Evolutionary conservation across 1,139 yeast species (phyloP).

Genomic region (Candida frijolesensis): DNA sequence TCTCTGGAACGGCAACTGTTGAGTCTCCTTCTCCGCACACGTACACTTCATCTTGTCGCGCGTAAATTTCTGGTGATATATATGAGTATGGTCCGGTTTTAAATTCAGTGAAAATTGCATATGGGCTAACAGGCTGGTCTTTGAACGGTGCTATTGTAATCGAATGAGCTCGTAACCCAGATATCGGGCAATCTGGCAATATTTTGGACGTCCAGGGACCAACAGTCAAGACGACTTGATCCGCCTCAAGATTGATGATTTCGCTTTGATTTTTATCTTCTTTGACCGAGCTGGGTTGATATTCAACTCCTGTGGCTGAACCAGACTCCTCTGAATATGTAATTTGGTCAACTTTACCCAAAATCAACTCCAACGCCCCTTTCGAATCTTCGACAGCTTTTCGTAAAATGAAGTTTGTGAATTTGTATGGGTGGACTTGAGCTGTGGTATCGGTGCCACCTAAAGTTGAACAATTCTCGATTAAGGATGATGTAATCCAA

Average conservation of each 20-base stretch:
- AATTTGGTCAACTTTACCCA: constrained; percentile 80
- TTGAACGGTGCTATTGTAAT: constrained; percentile 84
- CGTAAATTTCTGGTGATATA: constrained; percentile 91
- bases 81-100: constrained; percentile 65
- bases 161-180: constrained; percentile 92
- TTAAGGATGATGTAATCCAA: constrained; percentile 74
- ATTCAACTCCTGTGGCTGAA: constrained; percentile 65
- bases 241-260: constrained; percentile 55
- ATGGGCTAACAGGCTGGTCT: constrained; percentile 76
- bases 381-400: constrained; percentile 71
- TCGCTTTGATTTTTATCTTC: constrained; percentile 24
- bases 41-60: constrained; percentile 93
- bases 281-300: constrained; percentile 59
- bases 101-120: constrained; percentile 91
- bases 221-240: constrained; percentile 78
- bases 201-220: constrained; percentile 97
- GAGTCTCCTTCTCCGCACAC: constrained; percentile 98
- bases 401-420: constrained; percentile 76
- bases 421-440: constrained; percentile 94
- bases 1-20: constrained; percentile 86
- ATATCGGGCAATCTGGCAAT: constrained; percentile 88
- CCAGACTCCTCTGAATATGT: constrained; percentile 63
- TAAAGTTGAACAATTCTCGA: constrained; percentile 74
- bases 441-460: constrained; percentile 93
- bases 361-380: constrained; percentile 80